Conservation (phyloP, 192 early-diverging fungal species). For the Linnemannia exigua region DNA sequence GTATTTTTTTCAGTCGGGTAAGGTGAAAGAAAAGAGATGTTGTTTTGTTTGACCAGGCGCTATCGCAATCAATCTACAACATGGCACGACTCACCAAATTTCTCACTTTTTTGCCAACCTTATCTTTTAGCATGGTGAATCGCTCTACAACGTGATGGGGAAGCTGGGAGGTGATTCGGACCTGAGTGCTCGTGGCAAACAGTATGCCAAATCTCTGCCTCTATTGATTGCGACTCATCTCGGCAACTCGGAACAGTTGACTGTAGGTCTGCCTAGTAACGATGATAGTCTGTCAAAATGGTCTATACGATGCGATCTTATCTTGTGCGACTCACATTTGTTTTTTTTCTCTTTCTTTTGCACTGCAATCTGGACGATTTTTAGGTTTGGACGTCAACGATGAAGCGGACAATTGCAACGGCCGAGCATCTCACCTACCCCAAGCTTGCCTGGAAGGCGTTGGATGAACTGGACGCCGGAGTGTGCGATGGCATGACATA, state of each 20-base stretch:
- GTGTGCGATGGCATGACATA: conserved; percentile 99
- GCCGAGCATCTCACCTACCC: conserved; percentile 84
- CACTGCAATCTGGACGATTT: neutral
- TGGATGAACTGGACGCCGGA: conserved; percentile 98
- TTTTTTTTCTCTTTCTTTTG: neutral
- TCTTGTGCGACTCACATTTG: neutral
- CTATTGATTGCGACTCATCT: conserved; percentile 81
- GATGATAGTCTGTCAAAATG: neutral
- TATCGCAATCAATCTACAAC: conserved; percentile 2
- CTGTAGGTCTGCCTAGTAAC: conserved; percentile 55
- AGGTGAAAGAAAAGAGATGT: conserved; percentile 21
- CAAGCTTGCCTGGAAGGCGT: conserved; percentile 96
- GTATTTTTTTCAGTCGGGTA: conserved; percentile 90
- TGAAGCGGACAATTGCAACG: conserved; percentile 95
- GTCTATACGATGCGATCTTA: neutral
- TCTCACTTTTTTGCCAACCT: neutral
- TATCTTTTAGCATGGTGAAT: conserved; percentile 86
- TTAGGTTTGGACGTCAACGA: conserved; percentile 95
- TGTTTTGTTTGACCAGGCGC: neutral
- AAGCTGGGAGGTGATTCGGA: conserved; percentile 96
- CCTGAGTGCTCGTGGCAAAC: conserved; percentile 86
- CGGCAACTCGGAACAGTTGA: conserved; percentile 78
- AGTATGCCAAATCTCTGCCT: conserved; percentile 91
- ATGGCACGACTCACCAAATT: neutral
- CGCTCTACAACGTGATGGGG: conserved; percentile 91